These are phyloP conservation scores for Euphorbia peplus DNA, from an alignment of 345 rosid species.

Conservation along the genomic window DNA sequence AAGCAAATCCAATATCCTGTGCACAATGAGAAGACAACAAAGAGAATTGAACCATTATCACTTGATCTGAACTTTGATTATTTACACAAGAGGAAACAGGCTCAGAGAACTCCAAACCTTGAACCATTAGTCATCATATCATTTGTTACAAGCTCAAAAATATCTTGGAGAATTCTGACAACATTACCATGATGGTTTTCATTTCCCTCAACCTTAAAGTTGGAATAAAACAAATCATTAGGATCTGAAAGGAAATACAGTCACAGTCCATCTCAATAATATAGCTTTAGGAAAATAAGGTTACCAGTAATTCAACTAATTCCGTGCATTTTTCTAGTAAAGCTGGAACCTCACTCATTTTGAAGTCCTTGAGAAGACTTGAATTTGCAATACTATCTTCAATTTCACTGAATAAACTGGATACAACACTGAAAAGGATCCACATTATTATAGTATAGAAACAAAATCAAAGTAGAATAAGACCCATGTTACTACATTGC, in stretches of 20 bases:
- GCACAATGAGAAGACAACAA: constrained; percentile 8
- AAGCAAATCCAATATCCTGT: constrained; percentile 52
- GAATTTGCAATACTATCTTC: constrained; percentile 66
- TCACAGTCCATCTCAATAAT: constrained; percentile 3
- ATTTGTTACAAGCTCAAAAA: constrained; percentile 77
- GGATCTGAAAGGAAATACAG: background rate
- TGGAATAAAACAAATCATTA: constrained; percentile 15
- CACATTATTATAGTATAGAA: constrained; percentile 15
- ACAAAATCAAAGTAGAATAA: constrained; percentile 8
- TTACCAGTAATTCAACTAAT: constrained; percentile 84
- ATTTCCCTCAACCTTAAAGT: constrained; percentile 55
- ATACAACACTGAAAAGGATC: constrained; percentile 49
- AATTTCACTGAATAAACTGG: constrained; percentile 56
- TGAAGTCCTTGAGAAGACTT: constrained; percentile 68
- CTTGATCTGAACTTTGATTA: background rate
- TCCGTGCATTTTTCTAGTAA: constrained; percentile 60
- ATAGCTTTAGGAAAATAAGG: constrained; percentile 14
- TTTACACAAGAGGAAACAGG: constrained; percentile 7
- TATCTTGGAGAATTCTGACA: constrained; percentile 84
- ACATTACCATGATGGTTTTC: constrained; percentile 49
- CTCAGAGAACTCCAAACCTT: constrained; percentile 47
- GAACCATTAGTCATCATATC: constrained; percentile 78
- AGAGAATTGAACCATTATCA: constrained; percentile 4
- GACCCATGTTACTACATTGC: background rate
- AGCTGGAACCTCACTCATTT: constrained; percentile 62